These are phyloP conservation scores for Orbilia blumenaviensis DNA, from an alignment of 2,329 filamentous ascomycete genomes.

Conservation along the genomic window DNA sequence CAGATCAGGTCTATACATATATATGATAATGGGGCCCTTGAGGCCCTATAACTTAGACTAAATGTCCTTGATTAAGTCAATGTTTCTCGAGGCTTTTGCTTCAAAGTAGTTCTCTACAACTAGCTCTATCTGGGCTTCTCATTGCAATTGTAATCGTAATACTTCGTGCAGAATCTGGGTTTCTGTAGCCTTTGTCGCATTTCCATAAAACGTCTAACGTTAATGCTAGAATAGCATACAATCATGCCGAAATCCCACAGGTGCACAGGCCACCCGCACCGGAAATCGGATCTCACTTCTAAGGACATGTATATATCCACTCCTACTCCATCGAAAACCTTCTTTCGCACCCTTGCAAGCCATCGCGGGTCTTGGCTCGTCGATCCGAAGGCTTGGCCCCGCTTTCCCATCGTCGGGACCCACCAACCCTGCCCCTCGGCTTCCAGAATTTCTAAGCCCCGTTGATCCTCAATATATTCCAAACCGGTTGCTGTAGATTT, in stretches of 20 bases:
- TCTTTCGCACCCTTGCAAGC: background rate
- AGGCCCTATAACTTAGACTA: no score
- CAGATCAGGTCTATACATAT: no score
- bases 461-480: background rate
- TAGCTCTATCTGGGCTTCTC: no score
- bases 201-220: no score
- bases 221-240: no score
- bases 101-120: no score
- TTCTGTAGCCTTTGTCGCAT: no score
- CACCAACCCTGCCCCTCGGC: background rate
- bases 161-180: no score
- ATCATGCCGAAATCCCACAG: background rate
- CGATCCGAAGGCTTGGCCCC: background rate
- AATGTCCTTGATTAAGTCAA: no score
- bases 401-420: background rate
- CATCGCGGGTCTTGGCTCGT: constrained; percentile 8
- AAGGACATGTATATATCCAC: background rate
- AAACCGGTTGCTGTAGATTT: background rate
- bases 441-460: background rate
- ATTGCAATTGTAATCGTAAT: no score
- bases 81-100: no score
- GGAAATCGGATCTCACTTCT: background rate
- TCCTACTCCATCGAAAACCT: background rate
- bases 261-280: background rate
- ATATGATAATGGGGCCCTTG: no score